Base-by-base conservation (phyloP, 257 asterid species). In the Prunella vulgaris region DNA sequence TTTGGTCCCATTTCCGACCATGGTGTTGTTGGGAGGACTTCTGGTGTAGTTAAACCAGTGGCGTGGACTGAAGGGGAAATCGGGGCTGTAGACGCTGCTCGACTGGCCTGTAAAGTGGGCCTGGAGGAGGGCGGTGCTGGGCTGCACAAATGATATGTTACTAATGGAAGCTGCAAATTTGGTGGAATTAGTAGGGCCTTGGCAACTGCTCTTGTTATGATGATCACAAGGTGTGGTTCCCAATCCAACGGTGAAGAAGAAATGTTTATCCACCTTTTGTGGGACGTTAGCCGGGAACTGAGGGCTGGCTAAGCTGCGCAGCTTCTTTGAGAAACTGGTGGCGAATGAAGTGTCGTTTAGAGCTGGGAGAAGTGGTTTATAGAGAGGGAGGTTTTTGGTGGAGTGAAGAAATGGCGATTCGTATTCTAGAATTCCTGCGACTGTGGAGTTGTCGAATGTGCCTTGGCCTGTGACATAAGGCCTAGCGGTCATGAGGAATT, bases 161-260 rank as follows among this genome's bases (percentile, higher is more conserved):
- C 72, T 81, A 2, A 81, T 33, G 7, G 78, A 54, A 6, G 85
- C 85, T 10, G 85, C 82, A 12, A 81, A 68, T 51, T 20, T 77
- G 10, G 85, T 74, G 0, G 82, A 82, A 7, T 81, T 77, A 9
- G 82, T 77, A 9, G 82, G 85, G 1, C 85, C 85, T 24, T 81
- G 85, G 17, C 85, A 81, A 12, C 82, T 80, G 37, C 18, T 32
- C 37, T 70, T 69, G 73, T 68, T 77, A 1, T 56, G 63, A 8
- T 62, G 63, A 4, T 67, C 74, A 63, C 76, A 72, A 0, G 76
- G 76, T 10, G 0, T 7, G 0, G 76, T 72, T 0, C 76, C 76
- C 12, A 72, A 15, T 12, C 76, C 76, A 13, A 72, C 76, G n/a
- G 76, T 72, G 76, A 72, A 72, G 25, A 72, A n/a, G 78, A 81